These are phyloP conservation scores for Candida stauntonica DNA, from an alignment of 805 yeast species.

Conservation along the genomic window DNA sequence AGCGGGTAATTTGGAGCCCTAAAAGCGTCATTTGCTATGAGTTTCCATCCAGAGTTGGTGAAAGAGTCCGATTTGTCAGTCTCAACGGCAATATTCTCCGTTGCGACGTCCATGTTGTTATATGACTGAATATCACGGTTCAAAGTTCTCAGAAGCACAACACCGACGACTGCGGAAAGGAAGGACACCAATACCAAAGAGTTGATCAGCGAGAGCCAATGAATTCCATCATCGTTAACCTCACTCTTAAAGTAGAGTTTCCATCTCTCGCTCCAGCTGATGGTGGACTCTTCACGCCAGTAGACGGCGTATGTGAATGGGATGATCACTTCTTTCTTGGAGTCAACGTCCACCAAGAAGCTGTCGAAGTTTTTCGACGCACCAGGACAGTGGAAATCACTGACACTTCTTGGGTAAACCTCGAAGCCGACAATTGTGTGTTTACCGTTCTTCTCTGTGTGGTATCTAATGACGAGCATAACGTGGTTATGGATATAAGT, in stretches of 20 bases:
- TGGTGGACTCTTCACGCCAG: conserved; percentile 76
- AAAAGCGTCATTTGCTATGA: conserved; percentile 49
- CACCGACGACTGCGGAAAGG: conserved; percentile 59
- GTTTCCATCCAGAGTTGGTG: conserved; percentile 46
- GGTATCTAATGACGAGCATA: conserved; percentile 74
- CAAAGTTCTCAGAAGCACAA: conserved; percentile 54
- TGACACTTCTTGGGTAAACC: conserved; percentile 79
- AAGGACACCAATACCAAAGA: conserved; percentile 61
- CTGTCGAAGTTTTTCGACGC: conserved; percentile 56
- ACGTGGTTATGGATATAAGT: conserved; percentile 74
- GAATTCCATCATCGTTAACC: conserved; percentile 48
- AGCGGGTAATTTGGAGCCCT: conserved; percentile 45
- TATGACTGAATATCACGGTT: conserved; percentile 43
- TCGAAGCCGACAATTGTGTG: conserved; percentile 83
- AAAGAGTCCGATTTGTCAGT: conserved; percentile 26
- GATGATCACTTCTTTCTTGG: conserved; percentile 39
- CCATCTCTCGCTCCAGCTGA: conserved; percentile 71
- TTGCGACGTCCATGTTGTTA: conserved; percentile 26
- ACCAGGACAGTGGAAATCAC: conserved; percentile 68
- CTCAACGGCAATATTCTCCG: conserved; percentile 24
- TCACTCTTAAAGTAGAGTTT: conserved; percentile 60
- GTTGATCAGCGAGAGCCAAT: conserved; percentile 74
- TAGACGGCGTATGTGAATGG: conserved; percentile 84
- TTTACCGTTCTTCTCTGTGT: conserved; percentile 40
- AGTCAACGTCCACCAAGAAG: conserved; percentile 45